These are phyloP conservation scores for Ophiostoma quercus DNA, from an alignment of 2,329 filamentous ascomycete species.

Conservation along the genomic window DNA sequence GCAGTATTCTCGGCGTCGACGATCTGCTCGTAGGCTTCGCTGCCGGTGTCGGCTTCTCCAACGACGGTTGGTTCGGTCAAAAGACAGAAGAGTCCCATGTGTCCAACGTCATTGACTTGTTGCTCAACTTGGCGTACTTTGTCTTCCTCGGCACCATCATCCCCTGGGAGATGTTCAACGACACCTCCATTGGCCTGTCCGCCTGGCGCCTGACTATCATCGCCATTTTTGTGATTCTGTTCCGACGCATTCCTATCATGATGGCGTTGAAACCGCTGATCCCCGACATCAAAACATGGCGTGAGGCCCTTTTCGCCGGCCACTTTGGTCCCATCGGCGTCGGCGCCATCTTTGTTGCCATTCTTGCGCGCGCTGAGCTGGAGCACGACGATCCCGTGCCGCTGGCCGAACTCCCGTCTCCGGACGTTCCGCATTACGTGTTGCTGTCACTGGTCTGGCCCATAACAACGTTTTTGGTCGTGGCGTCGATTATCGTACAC, in stretches of 20 bases:
- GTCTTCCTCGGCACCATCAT: slow-evolving; percentile 97
- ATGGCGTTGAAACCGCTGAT: slow-evolving; percentile 83
- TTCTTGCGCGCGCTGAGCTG: slow-evolving; percentile 86
- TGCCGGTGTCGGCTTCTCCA: slow-evolving; percentile 96
- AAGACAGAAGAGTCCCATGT: slow-evolving; percentile 98
- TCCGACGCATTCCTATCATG: slow-evolving; percentile 95
- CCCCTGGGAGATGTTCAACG: slow-evolving; percentile 89
- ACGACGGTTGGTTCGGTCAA: slow-evolving; percentile 97
- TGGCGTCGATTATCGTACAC: slow-evolving; percentile 90
- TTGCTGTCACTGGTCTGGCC: slow-evolving; percentile 90
- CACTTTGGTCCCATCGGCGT: slow-evolving; percentile 98
- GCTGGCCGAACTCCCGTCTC: slow-evolving; percentile 54
- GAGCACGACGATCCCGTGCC: slow-evolving; percentile 74
- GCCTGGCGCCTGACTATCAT: slow-evolving; percentile 93
- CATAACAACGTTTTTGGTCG: slow-evolving; percentile 87
- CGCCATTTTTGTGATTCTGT: slow-evolving; percentile 87
- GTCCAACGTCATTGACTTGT: slow-evolving; percentile 95
- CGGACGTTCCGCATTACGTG: slow-evolving; percentile 53
- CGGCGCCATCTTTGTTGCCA: slow-evolving; percentile 90
- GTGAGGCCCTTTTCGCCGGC: slow-evolving; percentile 91
- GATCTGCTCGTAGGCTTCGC: slow-evolving; percentile 93
- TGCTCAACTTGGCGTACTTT: slow-evolving; percentile 96
- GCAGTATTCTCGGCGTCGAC: slow-evolving; percentile 84
- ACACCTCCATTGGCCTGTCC: slow-evolving; percentile 62
- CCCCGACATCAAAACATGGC: slow-evolving; percentile 96